These are phyloP conservation scores for Fusarium sp. DNA, from an alignment of 2,329 filamentous ascomycete genomes.

Conservation along the genomic window DNA sequence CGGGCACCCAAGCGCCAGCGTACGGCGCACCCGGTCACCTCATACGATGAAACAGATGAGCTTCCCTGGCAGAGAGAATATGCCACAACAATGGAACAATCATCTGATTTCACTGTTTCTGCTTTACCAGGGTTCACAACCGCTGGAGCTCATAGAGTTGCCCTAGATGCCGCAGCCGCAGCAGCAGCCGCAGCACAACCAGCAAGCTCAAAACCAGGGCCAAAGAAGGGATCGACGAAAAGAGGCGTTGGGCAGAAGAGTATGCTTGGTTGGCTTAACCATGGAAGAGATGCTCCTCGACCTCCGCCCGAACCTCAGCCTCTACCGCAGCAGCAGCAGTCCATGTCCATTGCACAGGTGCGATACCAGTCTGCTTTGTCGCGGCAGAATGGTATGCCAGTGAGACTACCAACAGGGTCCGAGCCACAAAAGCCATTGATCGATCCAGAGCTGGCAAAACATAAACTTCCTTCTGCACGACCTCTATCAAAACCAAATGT, in stretches of 20 bases:
- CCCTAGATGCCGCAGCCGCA: conserved; percentile 41
- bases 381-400: conserved; percentile 26
- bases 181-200: conserved; percentile 27
- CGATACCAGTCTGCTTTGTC: conserved; percentile 42
- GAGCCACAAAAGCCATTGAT: conserved; percentile 37
- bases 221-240: conserved; percentile 45
- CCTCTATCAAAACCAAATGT: conserved; percentile 49
- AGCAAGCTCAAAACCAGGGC: conserved; percentile 24
- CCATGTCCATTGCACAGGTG: conserved; percentile 32
- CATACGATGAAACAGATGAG: conserved; percentile 36
- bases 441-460: conserved; percentile 46
- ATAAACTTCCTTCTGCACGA: conserved; percentile 55
- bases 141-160: conserved; percentile 63
- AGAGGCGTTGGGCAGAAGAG: conserved; percentile 54
- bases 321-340: conserved; percentile 23
- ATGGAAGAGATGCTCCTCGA: conserved; percentile 26
- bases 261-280: conserved; percentile 54
- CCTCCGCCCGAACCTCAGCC: conserved; percentile 17
- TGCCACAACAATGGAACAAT: conserved; percentile 70
- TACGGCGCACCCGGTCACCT: conserved; percentile 24
- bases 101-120: conserved; percentile 67
- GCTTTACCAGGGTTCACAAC: conserved; percentile 70
- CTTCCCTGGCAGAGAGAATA: conserved; percentile 57
- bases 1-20: conserved; percentile 46
- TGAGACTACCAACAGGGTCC: not conserved